These are phyloP conservation scores for Pontederia crassipes DNA, from an alignment of 176 grass and related monocot genomes.

Conservation along the genomic window DNA sequence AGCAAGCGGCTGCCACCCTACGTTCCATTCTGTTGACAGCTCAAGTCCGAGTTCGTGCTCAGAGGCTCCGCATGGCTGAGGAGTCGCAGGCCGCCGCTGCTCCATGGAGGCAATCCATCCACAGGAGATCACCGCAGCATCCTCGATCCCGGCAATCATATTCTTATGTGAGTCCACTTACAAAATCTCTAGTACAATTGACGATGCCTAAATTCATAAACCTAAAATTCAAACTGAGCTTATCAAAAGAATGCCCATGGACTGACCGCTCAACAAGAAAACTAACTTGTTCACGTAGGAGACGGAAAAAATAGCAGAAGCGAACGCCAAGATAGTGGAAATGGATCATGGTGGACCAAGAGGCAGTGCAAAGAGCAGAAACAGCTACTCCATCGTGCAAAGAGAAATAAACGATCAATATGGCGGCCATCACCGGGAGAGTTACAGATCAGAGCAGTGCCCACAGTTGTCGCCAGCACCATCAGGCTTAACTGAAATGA, in stretches of 20 bases:
- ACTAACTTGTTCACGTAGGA: slow-evolving; percentile 26
- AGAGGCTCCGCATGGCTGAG: slow-evolving; percentile 14
- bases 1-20: slow-evolving; percentile 19
- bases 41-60: slow-evolving; percentile 11
- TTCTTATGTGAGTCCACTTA: neutral
- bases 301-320: slow-evolving; percentile 53
- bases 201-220: neutral
- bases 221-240: neutral
- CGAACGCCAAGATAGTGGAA: slow-evolving; percentile 72
- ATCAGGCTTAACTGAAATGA: slow-evolving; percentile 5
- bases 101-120: neutral
- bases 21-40: slow-evolving; percentile 12
- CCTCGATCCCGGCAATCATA: neutral
- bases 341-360: slow-evolving; percentile 48
- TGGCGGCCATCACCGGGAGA: neutral
- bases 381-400: slow-evolving; percentile 5
- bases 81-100: neutral
- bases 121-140: neutral
- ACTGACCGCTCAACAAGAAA: neutral
- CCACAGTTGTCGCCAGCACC: neutral
- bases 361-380: slow-evolving; percentile 23
- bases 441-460: neutral
- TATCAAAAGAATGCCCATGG: neutral
- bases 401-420: slow-evolving; percentile 3
- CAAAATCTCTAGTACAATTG: too few relatives aligned